Conservation (phyloP, 768 basidiomycete genomes). For the Tulasnella sp. region DNA sequence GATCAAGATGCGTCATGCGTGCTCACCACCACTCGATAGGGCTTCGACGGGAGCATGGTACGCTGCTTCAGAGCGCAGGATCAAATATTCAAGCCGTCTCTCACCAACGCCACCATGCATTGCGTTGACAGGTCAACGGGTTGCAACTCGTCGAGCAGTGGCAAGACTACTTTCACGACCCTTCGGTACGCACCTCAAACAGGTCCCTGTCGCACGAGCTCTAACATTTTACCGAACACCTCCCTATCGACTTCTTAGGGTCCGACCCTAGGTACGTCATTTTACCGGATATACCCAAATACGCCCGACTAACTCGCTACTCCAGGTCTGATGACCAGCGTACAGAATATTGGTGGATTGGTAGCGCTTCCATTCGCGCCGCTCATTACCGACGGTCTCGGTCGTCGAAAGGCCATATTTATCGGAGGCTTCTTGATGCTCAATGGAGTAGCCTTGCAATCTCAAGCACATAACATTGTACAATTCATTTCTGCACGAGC, state of each 20-base stretch:
- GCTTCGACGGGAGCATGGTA: conserved; percentile 16
- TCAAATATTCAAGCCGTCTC: neutral
- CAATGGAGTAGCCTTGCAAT: conserved; percentile 46
- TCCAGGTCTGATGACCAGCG: conserved; percentile 7
- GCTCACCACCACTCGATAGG: neutral
- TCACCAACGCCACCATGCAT: neutral
- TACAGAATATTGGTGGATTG: conserved; percentile 10
- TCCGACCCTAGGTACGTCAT: neutral
- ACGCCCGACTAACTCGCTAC: neutral
- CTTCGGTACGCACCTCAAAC: no score
- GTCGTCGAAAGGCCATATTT: conserved; percentile 47
- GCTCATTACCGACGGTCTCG: conserved; percentile 44
- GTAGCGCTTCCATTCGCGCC: conserved; percentile 53
- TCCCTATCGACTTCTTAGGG: neutral
- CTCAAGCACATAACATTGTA: conserved; percentile 33
- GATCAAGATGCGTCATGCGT: neutral
- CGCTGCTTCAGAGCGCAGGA: neutral
- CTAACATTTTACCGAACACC: neutral
- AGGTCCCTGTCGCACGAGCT: neutral
- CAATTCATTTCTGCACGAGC: conserved; percentile 48
- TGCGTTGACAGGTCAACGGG: conserved; percentile 30
- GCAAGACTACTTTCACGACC: conserved; percentile 45
- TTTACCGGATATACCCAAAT: no score
- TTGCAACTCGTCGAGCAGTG: conserved; percentile 56
- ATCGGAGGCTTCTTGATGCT: conserved; percentile 54